A percentile compares a stretch with the other conserved stretches of the same genome.
These are phyloP conservation scores for Cercophora samala DNA, from an alignment of 495 filamentous ascomycete genomes.

Conservation along the genomic window DNA sequence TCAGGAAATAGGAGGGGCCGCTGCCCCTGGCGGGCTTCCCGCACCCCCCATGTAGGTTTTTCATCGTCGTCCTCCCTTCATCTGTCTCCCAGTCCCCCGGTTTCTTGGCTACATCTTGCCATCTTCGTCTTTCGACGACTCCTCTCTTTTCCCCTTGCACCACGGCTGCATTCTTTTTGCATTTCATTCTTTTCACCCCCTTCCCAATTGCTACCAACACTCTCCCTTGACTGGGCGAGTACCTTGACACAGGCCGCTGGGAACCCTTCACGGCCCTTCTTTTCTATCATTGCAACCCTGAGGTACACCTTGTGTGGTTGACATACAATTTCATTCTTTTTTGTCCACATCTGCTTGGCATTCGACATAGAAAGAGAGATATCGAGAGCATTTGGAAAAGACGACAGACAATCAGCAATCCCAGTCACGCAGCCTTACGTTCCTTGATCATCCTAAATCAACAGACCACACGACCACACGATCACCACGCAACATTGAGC, in stretches of 20 bases:
- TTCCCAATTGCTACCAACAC: background rate
- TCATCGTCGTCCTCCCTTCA: background rate
- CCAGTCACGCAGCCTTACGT: background rate
- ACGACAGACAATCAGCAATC: background rate
- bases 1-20: background rate
- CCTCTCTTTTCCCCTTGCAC: background rate
- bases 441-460: background rate
- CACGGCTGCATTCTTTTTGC: background rate
- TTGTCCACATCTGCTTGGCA: background rate
- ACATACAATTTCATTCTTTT: constrained; percentile 12
- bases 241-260: background rate
- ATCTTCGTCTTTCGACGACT: constrained; percentile 1
- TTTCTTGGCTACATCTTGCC: constrained; percentile 7
- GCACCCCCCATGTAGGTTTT: background rate
- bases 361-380: background rate
- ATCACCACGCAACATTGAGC: background rate
- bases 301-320: background rate
- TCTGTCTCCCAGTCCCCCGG: constrained; percentile 2
- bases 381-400: background rate
- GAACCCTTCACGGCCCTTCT: constrained; percentile 3
- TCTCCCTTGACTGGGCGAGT: background rate
- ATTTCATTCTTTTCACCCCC: background rate
- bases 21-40: background rate
- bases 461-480: too few relatives aligned
- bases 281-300: background rate